These are phyloP conservation scores for Globisporangium okanoganense DNA, from an alignment of 352 stramenopile genomes.

Conservation along the genomic window DNA sequence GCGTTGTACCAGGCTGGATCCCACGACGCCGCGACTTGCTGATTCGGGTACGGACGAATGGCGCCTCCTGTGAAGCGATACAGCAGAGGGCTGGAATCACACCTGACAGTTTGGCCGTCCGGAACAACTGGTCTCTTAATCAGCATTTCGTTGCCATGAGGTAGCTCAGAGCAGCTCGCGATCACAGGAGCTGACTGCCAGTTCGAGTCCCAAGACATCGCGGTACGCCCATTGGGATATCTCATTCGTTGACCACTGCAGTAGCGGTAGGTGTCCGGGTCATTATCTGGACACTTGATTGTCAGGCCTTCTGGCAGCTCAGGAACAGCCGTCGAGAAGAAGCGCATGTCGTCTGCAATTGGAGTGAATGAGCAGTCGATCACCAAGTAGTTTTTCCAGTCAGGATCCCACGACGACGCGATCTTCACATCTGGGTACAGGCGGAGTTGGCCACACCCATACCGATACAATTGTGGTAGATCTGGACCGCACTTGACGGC, in stretches of 20 bases:
- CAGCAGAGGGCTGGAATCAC: not conserved
- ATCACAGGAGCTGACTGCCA: conserved; percentile 7
- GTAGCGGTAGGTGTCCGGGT: conserved; percentile 5
- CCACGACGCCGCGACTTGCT: conserved; percentile 10
- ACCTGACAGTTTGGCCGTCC: conserved; percentile 20
- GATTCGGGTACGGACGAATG: conserved; percentile 9
- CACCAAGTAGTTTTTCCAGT: conserved; percentile 12
- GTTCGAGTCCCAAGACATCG: conserved; percentile 20
- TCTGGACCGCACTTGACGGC: conserved; percentile 20
- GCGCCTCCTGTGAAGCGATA: conserved; percentile 11
- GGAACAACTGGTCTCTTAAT: conserved; percentile 10
- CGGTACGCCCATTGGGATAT: conserved; percentile 15
- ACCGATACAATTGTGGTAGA: conserved; percentile 14
- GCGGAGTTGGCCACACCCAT: conserved; percentile 10
- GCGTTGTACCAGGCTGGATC: conserved; percentile 10
- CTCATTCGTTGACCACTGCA: conserved; percentile 4
- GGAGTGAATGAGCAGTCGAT: conserved; percentile 21
- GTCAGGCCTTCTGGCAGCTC: not conserved
- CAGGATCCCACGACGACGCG: conserved; percentile 23
- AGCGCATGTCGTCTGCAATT: conserved; percentile 7
- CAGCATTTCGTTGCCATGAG: conserved; percentile 15
- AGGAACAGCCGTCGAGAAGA: conserved; percentile 13
- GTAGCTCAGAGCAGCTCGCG: conserved; percentile 10
- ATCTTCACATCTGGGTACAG: conserved; percentile 17
- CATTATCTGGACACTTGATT: conserved; percentile 8